phyloP scores from a whole-genome alignment of 306 rosid species.

The Quercus gilva region DNA sequence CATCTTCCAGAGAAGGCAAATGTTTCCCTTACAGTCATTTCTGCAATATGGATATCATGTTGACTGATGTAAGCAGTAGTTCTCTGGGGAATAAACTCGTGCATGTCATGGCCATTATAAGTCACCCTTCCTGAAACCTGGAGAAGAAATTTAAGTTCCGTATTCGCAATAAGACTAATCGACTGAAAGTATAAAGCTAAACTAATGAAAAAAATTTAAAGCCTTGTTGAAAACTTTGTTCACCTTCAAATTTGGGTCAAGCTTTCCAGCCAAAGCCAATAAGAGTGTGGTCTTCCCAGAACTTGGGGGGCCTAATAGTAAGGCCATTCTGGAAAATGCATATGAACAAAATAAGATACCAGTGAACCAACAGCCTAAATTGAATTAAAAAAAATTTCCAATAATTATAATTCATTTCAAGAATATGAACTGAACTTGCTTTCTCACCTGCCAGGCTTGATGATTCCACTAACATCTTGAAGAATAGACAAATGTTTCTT shows the following conservation, averaged over 20 bases:
- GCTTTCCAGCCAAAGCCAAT: conserved; percentile 54
- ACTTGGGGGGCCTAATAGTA: conserved; percentile 55
- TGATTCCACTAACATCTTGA: conserved; percentile 60
- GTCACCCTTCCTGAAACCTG: conserved; percentile 40
- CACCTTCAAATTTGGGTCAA: conserved; percentile 35
- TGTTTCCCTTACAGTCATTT: conserved; percentile 57
- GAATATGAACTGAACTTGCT: background rate
- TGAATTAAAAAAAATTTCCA: background rate
- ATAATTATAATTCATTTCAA: background rate
- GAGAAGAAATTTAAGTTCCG: background rate
- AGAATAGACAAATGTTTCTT: conserved; percentile 47
- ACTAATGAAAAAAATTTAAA: background rate
- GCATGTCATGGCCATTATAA: conserved; percentile 47
- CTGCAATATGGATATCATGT: conserved; percentile 42
- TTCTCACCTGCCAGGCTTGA: conserved; percentile 59
- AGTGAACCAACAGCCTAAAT: background rate
- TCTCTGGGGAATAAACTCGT: conserved; percentile 40
- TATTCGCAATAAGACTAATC: no score
- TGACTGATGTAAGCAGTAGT: conserved; percentile 54
- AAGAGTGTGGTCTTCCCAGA: conserved; percentile 52
- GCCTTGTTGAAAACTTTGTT: background rate
- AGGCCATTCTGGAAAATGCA: conserved; percentile 35
- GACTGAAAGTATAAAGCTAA: no score
- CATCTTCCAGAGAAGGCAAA: conserved; percentile 50
- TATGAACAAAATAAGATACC: background rate